Evolutionary conservation across 2,329 filamentous ascomycete genomes (phyloP).

Genomic region (Aspergillus unguis): DNA sequence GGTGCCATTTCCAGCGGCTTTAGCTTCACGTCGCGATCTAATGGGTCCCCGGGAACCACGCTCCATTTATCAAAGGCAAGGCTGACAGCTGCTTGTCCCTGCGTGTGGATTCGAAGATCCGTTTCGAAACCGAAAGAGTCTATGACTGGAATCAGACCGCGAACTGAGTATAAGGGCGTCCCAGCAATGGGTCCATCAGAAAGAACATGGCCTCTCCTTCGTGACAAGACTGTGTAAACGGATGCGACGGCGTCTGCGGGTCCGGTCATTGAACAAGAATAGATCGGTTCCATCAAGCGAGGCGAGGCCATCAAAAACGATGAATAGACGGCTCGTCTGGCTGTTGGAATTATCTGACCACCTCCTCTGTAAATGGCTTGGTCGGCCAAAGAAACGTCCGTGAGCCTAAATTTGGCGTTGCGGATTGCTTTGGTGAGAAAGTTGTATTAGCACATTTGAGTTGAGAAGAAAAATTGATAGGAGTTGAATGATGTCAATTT

Average conservation of each 20-base stretch:
- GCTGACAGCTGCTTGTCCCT: slow-evolving; percentile 85
- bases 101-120: slow-evolving; percentile 90
- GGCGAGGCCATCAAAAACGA: slow-evolving; percentile 97
- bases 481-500: neutral
- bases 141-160: slow-evolving; percentile 89
- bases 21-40: slow-evolving; percentile 80
- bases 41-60: slow-evolving; percentile 90
- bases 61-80: slow-evolving; percentile 95
- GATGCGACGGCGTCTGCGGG: slow-evolving; percentile 84
- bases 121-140: slow-evolving; percentile 98
- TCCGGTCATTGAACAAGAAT: slow-evolving; percentile 87
- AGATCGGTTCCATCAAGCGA: slow-evolving; percentile 93
- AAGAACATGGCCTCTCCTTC: slow-evolving; percentile 85
- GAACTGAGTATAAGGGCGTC: slow-evolving; percentile 88
- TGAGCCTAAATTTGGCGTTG: slow-evolving; percentile 96
- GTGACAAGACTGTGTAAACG: slow-evolving; percentile 86
- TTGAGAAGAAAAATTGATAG: neutral
- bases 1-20: slow-evolving; percentile 82
- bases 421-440: slow-evolving; percentile 66
- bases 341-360: slow-evolving; percentile 95
- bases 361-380: slow-evolving; percentile 94
- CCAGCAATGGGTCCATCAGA: slow-evolving; percentile 92
- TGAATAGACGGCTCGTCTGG: slow-evolving; percentile 87
- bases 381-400: slow-evolving; percentile 78
- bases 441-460: slow-evolving; percentile 6